These are phyloP conservation scores for Salix arbutifolia DNA, from an alignment of 345 rosid species.

Conservation along the genomic window DNA sequence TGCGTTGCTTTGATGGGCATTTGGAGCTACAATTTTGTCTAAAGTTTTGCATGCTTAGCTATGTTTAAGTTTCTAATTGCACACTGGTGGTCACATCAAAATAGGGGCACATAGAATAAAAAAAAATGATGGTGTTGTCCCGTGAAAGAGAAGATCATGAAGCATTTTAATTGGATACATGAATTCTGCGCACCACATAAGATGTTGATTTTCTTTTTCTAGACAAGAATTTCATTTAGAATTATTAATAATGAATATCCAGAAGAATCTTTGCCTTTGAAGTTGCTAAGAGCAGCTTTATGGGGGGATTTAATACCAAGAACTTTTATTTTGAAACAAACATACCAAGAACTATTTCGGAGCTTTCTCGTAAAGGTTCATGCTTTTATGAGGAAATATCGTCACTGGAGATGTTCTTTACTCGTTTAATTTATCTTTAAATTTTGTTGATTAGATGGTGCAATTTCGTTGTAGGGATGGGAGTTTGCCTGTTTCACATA, in stretches of 20 bases:
- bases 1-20: background rate
- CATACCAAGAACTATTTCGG: too few relatives aligned
- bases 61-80: background rate
- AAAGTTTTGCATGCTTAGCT: background rate
- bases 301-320: too few relatives aligned
- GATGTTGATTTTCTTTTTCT: background rate
- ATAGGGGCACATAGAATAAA: background rate
- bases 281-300: background rate
- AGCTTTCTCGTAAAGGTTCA: background rate
- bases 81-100: background rate
- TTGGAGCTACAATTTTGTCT: background rate
- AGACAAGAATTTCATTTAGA: background rate
- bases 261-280: background rate
- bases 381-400: too few relatives aligned
- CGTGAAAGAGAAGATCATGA: background rate
- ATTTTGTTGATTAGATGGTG: background rate
- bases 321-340: background rate
- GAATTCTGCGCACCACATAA: background rate
- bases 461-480: conserved; percentile 32
- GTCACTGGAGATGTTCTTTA: too few relatives aligned
- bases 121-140: background rate
- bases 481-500: conserved; percentile 31
- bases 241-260: background rate
- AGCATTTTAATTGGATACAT: background rate
- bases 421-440: too few relatives aligned